Conservation (phyloP, 75 land plant species). For the Pinus albicaulis region DNA sequence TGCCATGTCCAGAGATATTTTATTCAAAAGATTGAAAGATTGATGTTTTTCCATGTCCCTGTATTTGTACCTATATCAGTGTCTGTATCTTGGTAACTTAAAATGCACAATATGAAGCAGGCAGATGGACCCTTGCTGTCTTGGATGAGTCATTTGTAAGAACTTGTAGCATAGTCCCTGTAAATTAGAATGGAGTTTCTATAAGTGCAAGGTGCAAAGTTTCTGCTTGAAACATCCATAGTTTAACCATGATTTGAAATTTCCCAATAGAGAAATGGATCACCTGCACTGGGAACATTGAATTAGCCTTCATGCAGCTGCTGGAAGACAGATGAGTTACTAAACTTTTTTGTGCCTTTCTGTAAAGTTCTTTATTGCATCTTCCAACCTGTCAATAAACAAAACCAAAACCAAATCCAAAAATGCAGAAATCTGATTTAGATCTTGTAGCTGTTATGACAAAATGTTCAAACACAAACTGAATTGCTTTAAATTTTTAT, state of each 20-base stretch:
- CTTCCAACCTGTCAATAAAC: not conserved
- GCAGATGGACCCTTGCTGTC: not conserved
- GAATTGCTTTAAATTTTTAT: not conserved
- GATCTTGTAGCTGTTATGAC: not conserved
- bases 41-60: not conserved
- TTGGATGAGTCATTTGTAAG: not conserved
- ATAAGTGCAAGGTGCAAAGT: not conserved
- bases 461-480: not conserved
- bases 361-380: not conserved
- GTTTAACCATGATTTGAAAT: not conserved
- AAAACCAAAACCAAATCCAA: not conserved
- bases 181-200: not conserved
- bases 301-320: not conserved
- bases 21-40: not conserved
- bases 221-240: not conserved
- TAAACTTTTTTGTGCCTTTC: not conserved
- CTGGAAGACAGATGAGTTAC: not conserved
- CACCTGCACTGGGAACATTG: not conserved
- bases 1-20: not conserved
- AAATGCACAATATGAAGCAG: not conserved
- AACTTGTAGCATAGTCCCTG: not conserved
- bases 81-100: not conserved
- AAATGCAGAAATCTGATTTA: not conserved
- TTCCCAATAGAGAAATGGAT: slow-evolving; percentile 1
- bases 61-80: not conserved